These are phyloP conservation scores for Cadophora sp. DNA, from an alignment of 2,329 filamentous ascomycete genomes.

Conservation along the genomic window DNA sequence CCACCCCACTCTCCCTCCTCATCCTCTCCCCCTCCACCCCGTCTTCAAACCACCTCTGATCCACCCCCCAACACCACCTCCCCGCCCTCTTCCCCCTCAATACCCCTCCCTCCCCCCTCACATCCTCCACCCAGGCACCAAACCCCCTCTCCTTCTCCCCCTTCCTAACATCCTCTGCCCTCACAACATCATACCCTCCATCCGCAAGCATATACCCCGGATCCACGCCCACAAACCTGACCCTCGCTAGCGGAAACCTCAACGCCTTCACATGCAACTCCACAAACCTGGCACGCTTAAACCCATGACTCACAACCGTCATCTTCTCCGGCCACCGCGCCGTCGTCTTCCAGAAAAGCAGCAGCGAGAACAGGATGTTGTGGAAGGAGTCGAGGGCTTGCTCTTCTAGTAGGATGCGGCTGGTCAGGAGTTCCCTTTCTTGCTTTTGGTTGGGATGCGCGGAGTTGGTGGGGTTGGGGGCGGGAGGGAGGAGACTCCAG, in stretches of 20 bases:
- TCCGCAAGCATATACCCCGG: slow-evolving; percentile 52
- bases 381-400: slow-evolving; percentile 84
- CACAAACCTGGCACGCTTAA: slow-evolving; percentile 69
- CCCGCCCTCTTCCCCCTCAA: slow-evolving; percentile 42
- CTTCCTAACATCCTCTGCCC: slow-evolving; percentile 30
- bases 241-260: slow-evolving; percentile 54
- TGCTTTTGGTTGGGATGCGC: not conserved
- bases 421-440: too few relatives aligned
- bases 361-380: slow-evolving; percentile 79
- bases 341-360: slow-evolving; percentile 40
- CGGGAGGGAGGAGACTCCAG: slow-evolving; percentile 44
- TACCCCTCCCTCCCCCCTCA: slow-evolving; percentile 35
- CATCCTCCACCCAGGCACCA: slow-evolving; percentile 41
- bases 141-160: slow-evolving; percentile 39
- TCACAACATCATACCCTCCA: slow-evolving; percentile 28
- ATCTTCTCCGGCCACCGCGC: slow-evolving; percentile 61
- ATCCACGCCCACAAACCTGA: slow-evolving; percentile 68
- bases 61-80: slow-evolving; percentile 42
- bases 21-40: slow-evolving; percentile 32
- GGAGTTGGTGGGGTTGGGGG: too few relatives aligned
- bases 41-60: slow-evolving; percentile 33
- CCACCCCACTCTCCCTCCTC: slow-evolving; percentile 31
- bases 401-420: slow-evolving; percentile 69
- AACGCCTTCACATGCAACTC: slow-evolving; percentile 69
- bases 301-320: slow-evolving; percentile 72